Evolutionary conservation across 2,329 filamentous ascomycete genomes (phyloP), one percentile per base, ranked within the genome.

Genomic region (Alternaria atra): DNA sequence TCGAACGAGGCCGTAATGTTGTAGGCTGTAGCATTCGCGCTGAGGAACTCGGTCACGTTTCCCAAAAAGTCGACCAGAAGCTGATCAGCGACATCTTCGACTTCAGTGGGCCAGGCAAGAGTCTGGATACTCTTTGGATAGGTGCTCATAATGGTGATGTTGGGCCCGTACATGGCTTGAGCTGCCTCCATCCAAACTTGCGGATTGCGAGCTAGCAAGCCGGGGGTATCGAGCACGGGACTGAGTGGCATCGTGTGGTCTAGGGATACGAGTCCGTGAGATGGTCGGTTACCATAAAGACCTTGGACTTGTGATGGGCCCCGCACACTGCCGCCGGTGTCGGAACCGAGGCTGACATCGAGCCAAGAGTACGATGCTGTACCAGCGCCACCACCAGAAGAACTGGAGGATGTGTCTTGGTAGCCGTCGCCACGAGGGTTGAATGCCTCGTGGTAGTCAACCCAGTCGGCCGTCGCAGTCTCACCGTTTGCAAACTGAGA

Each of bases 241-340:
- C 81, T 80, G 8, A 85, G 66, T 3, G 83, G 80, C 80, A 87
- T 84, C 0, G 82, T 82, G 12, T 82, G 75, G 6, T 83, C 80
- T 1, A 87, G 74, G 8, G 77, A 68, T 0, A 86, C 79, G 0
- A 85, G 72, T 3, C 79, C 81, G 47, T 82, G 79, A 1, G 81
- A 81, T 2, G 84, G 84, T 5, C 84, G 73, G 53, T 85, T 85
- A 2, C 84, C 83, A 55, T 81, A 86, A 4, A 83, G 66, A 4
- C 84, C 84, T 65, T 86, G 81, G 0, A 82, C 80, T 52, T 82
- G 76, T 0, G 81, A 75, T 0, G 85, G 84, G 6, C 77, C 78
- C 17, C 85, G 80, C 39, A 86, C 82, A 27, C 80, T 81, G 43
- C 85, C 83, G 37, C 83, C 83, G 7, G 82, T 85, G 56, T 85